phyloP scores from a whole-genome alignment of 2,329 filamentous ascomycete genomes.

The Botrytis byssoidea region DNA sequence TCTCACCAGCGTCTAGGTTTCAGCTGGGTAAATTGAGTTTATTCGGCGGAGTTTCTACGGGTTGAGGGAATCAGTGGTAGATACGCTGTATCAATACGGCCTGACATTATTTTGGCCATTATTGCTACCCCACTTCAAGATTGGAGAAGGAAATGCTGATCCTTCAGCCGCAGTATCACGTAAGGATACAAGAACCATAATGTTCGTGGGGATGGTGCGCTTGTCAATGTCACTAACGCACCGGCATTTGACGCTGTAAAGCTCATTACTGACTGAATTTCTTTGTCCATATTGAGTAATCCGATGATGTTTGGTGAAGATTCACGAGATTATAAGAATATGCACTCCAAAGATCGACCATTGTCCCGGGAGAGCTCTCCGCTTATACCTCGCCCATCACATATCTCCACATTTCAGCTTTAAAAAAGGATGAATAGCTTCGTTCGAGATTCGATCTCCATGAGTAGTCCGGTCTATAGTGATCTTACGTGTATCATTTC shows the following conservation, averaged over 20 bases:
- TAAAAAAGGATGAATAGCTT: background rate
- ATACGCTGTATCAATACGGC: background rate
- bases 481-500: background rate
- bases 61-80: background rate
- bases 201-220: background rate
- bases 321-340: background rate
- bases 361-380: background rate
- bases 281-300: background rate
- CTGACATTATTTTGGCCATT: background rate
- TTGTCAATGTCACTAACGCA: background rate
- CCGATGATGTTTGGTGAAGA: too few relatives aligned
- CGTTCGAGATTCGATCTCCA: background rate
- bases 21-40: background rate
- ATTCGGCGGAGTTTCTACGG: background rate
- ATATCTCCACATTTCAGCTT: background rate
- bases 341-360: background rate
- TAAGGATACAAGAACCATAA: background rate
- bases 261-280: too few relatives aligned
- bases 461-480: background rate
- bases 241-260: background rate
- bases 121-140: background rate
- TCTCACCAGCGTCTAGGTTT: background rate
- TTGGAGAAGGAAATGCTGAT: background rate
- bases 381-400: background rate
- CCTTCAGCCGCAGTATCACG: constrained; percentile 3